phyloP scores from a whole-genome alignment of 2,329 filamentous ascomycete genomes.

The Venturia pyrina region DNA sequence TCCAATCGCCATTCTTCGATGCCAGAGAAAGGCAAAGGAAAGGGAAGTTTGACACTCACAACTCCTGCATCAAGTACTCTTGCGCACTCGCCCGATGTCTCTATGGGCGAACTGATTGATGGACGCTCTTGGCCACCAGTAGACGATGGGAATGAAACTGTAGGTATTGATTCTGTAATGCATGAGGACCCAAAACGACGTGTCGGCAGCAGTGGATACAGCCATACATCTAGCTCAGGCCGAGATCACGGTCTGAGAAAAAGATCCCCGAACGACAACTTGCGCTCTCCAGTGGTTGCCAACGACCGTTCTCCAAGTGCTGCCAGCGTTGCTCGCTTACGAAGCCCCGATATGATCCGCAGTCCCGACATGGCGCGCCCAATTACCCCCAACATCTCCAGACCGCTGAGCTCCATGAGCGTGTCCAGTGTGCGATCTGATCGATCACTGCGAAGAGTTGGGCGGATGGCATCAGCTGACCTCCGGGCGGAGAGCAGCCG shows the following conservation, averaged over 20 bases:
- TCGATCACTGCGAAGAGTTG: constrained; percentile 61
- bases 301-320: constrained; percentile 32
- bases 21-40: constrained; percentile 16
- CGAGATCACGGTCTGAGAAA: constrained; percentile 16
- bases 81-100: constrained; percentile 18
- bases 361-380: constrained; percentile 44
- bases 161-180: constrained; percentile 32
- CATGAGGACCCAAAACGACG: constrained; percentile 25
- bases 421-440: constrained; percentile 45
- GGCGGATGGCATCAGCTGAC: constrained; percentile 63
- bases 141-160: constrained; percentile 37
- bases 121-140: constrained; percentile 30
- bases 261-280: constrained; percentile 19
- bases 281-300: constrained; percentile 29
- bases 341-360: constrained; percentile 32
- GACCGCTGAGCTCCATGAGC: constrained; percentile 37
- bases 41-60: background rate
- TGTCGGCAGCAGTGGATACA: constrained; percentile 24
- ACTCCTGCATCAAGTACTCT: background rate
- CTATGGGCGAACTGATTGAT: constrained; percentile 25
- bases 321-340: constrained; percentile 29
- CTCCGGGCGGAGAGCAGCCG: constrained; percentile 42
- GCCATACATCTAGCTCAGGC: constrained; percentile 21
- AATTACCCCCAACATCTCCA: constrained; percentile 14
- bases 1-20: constrained; percentile 22